phyloP scores from a whole-genome alignment of 2,329 filamentous ascomycete genomes.

The Colletotrichum spaethianum region DNA sequence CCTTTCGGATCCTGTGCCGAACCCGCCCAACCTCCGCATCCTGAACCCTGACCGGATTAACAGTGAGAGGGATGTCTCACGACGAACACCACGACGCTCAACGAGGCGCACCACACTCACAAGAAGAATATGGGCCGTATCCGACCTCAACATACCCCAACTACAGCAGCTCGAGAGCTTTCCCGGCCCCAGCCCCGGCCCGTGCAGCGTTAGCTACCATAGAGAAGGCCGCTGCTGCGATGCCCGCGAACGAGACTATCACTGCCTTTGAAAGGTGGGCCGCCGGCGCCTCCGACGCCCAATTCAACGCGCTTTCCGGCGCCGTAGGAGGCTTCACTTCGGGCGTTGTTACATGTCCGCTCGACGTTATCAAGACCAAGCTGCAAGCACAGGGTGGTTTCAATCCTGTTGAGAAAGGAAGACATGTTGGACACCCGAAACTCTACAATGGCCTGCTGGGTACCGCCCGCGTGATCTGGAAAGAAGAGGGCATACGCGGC shows the following conservation, averaged over 20 bases:
- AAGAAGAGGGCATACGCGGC: conserved; percentile 88
- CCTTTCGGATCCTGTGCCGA: not conserved
- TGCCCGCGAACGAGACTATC: conserved; percentile 46
- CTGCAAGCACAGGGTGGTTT: conserved; percentile 95
- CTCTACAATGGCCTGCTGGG: conserved; percentile 91
- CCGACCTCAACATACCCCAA: conserved; percentile 44
- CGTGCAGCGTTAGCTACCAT: conserved; percentile 29
- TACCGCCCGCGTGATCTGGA: conserved; percentile 88
- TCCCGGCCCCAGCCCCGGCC: conserved; percentile 35
- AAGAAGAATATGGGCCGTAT: conserved; percentile 55
- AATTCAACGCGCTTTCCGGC: conserved; percentile 88
- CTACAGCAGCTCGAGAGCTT: conserved; percentile 43
- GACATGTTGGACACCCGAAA: conserved; percentile 65
- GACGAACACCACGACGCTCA: conserved; percentile 57
- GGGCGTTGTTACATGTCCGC: conserved; percentile 93
- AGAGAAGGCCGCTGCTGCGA: conserved; percentile 38
- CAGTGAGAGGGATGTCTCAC: conserved; percentile 62
- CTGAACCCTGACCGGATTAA: conserved; percentile 25
- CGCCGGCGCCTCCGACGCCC: conserved; percentile 68
- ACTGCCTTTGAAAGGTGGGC: conserved; percentile 71
- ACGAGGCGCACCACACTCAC: conserved; percentile 45
- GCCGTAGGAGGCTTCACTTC: conserved; percentile 93
- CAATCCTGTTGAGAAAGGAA: conserved; percentile 63
- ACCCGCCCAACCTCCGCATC: conserved; percentile 2
- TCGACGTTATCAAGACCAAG: conserved; percentile 99